Conservation (phyloP, 306 rosid genomes). For the Glycine soja region DNA sequence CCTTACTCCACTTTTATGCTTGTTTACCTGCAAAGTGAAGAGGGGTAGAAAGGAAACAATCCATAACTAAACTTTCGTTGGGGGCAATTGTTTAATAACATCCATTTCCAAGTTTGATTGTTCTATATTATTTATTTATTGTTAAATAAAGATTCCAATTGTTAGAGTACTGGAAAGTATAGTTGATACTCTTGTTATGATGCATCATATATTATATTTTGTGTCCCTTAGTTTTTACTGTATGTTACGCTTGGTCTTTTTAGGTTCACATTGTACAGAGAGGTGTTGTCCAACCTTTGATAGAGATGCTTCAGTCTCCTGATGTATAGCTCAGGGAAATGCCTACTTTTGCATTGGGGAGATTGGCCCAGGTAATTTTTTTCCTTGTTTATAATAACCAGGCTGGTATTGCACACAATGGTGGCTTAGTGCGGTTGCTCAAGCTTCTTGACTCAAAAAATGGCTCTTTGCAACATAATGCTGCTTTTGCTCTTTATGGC, state of each 20-base stretch:
- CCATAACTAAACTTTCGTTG: not conserved
- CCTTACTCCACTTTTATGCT: too few species aligned
- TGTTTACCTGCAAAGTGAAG: not conserved
- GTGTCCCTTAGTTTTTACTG: not conserved
- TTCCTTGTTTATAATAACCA: slow-evolving; percentile 57
- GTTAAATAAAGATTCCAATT: slow-evolving; percentile 16
- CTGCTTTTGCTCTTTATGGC: slow-evolving; percentile 98
- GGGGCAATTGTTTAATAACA: slow-evolving; percentile 33
- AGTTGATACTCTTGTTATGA: slow-evolving; percentile 23
- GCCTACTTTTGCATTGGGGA: slow-evolving; percentile 98
- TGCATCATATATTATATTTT: slow-evolving; percentile 16
- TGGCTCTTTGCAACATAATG: slow-evolving; percentile 98
- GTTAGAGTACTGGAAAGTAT: slow-evolving; percentile 30
- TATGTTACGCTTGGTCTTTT: slow-evolving; percentile 28
- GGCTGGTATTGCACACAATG: slow-evolving; percentile 97
- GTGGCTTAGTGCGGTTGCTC: slow-evolving; percentile 88
- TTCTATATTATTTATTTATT: slow-evolving; percentile 19
- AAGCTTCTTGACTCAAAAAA: slow-evolving; percentile 98
- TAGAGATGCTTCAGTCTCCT: slow-evolving; percentile 97
- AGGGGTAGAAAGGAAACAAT: not conserved
- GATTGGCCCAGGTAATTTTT: slow-evolving; percentile 88
- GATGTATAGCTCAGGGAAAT: slow-evolving; percentile 93
- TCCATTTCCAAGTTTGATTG: slow-evolving; percentile 22
- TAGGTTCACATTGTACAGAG: slow-evolving; percentile 98
- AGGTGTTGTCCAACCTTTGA: slow-evolving; percentile 96